Percentiles rank a stretch among this genome's conserved stretches.
Conservation (phyloP, 495 filamentous ascomycete genomes). For the Trichoderma reesei region DNA sequence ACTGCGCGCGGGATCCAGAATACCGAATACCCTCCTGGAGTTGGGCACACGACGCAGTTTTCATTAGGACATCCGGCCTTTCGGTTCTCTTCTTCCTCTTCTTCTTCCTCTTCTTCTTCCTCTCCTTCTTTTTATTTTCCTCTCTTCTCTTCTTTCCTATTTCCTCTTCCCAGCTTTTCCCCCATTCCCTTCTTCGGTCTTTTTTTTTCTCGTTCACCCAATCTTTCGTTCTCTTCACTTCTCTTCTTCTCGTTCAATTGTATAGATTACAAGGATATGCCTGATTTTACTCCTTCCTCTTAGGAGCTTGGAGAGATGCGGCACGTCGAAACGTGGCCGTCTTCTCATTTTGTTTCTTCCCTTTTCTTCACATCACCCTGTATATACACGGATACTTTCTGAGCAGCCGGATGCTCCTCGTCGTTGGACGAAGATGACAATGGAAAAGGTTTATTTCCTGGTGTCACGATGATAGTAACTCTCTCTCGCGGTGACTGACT, state of each 20-base stretch:
- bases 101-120: no score
- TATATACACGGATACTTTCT: not conserved
- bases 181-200: not conserved
- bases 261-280: conserved; percentile 7
- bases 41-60: conserved; percentile 4
- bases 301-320: not conserved
- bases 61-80: not conserved
- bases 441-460: not conserved
- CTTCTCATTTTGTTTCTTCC: not conserved
- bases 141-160: not conserved
- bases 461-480: not conserved
- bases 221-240: not conserved
- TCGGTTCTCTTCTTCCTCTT: not conserved
- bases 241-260: not conserved
- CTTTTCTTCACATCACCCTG: not conserved
- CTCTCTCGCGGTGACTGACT: not conserved
- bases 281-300: not conserved
- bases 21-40: not conserved
- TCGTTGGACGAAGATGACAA: not conserved
- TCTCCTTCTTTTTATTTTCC: no score
- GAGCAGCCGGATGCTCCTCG: not conserved
- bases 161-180: not conserved
- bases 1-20: not conserved
- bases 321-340: not conserved
- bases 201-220: not conserved